These are phyloP conservation scores for Lophium mytilinum DNA, from an alignment of 495 filamentous ascomycete species.

Conservation along the genomic window DNA sequence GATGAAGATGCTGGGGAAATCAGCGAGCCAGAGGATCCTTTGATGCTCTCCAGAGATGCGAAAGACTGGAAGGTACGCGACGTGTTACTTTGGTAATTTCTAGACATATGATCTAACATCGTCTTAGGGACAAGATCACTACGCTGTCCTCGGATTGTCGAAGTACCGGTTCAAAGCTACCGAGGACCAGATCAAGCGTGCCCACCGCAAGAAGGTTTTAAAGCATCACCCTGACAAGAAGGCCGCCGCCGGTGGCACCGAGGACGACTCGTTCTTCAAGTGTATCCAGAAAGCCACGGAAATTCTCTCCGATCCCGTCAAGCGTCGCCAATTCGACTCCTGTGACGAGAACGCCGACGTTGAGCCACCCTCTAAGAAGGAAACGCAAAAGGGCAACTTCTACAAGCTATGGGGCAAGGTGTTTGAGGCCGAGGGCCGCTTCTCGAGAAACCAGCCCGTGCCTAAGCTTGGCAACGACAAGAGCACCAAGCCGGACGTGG, in stretches of 20 bases:
- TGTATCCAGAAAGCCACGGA: conserved; percentile 98
- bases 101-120: neutral
- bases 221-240: conserved; percentile 99
- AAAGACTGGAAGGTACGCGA: conserved; percentile 93
- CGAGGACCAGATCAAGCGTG: conserved; percentile 95
- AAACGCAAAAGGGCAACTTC: conserved; percentile 72
- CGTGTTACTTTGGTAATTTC: neutral
- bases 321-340: conserved; percentile 92
- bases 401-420: conserved; percentile 87
- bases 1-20: conserved; percentile 83
- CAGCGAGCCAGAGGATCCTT: conserved; percentile 82
- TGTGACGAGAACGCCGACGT: conserved; percentile 90
- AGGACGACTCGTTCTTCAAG: conserved; percentile 99
- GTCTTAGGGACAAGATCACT: conserved; percentile 84
- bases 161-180: conserved; percentile 88
- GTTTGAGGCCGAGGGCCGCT: conserved; percentile 84
- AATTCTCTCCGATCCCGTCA: conserved; percentile 81
- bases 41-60: conserved; percentile 84
- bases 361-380: conserved; percentile 86
- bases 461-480: conserved; percentile 79
- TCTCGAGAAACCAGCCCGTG: conserved; percentile 83
- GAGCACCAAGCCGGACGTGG: conserved; percentile 76
- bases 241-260: conserved; percentile 74
- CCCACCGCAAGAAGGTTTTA: conserved; percentile 98
- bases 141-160: conserved; percentile 86